Evolutionary conservation across 1,139 yeast species (phyloP).

Genomic region (Pichia sp.): DNA sequence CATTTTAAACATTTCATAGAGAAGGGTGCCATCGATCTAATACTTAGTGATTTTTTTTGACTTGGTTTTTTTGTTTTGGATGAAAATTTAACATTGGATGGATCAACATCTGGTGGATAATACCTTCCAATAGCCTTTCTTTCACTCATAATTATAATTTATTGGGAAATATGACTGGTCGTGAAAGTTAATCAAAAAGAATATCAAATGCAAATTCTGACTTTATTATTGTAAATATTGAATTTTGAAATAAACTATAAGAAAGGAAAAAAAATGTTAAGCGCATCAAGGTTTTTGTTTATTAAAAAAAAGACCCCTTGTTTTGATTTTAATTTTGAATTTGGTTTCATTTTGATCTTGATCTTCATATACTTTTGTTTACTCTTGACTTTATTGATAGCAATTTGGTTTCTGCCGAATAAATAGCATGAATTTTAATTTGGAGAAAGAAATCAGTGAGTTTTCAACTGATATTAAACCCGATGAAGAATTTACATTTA

Average conservation of each 20-base stretch:
- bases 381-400: no score
- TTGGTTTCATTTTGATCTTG: no score
- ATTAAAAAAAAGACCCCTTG: no score
- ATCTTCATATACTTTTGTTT: no score
- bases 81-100: conserved; percentile 39
- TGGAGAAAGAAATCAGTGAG: conserved; percentile 2
- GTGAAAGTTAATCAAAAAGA: no score
- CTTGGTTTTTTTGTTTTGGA: conserved; percentile 33
- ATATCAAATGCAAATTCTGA: no score
- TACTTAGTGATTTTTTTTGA: conserved; percentile 46
- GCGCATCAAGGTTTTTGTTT: no score
- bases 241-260: no score
- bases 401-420: conserved; percentile 1
- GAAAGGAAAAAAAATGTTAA: no score
- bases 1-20: conserved; percentile 82
- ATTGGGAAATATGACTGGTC: no score
- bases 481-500: conserved; percentile 2
- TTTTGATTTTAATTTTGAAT: no score
- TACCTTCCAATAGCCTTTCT: conserved; percentile 82
- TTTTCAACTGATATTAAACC: conserved; percentile 1
- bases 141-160: conserved; percentile 61
- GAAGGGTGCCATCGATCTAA: conserved; percentile 89
- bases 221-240: no score
- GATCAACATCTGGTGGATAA: conserved; percentile 89
- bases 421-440: conserved; percentile 3